These are phyloP conservation scores for Lachnellula suecica DNA, from an alignment of 2,329 filamentous ascomycete species.

Conservation along the genomic window DNA sequence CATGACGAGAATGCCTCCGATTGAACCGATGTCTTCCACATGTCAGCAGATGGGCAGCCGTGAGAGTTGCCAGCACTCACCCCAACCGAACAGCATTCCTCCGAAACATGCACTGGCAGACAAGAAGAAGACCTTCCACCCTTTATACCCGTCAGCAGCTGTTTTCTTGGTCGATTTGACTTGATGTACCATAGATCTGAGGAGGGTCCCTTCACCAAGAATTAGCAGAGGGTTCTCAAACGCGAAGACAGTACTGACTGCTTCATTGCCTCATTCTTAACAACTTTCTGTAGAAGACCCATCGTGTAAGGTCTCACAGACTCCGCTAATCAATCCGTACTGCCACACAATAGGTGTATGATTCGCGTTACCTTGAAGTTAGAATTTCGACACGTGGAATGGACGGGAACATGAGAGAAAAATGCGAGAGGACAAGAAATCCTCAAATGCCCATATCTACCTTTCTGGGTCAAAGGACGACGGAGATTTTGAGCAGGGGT, in stretches of 20 bases:
- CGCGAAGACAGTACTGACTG: slow-evolving; percentile 25
- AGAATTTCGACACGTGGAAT: too few species aligned
- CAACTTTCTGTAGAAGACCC: slow-evolving; percentile 30
- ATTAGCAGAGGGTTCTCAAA: slow-evolving; percentile 1
- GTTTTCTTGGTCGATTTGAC: neutral
- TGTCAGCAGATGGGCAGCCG: neutral
- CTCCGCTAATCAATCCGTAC: neutral
- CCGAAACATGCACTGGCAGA: slow-evolving; percentile 61
- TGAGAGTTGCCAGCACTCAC: slow-evolving; percentile 11
- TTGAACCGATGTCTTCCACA: slow-evolving; percentile 66
- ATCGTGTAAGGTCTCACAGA: slow-evolving; percentile 17
- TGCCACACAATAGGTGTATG: neutral
- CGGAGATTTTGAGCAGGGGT: neutral
- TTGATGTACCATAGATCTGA: slow-evolving; percentile 26
- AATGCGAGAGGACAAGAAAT: neutral
- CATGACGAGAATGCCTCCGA: slow-evolving; percentile 73
- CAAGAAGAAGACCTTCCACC: slow-evolving; percentile 66
- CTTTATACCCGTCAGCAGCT: slow-evolving; percentile 40
- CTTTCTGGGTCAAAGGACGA: slow-evolving; percentile 5
- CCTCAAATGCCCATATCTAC: neutral
- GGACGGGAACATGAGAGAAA: neutral
- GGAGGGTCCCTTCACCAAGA: slow-evolving; percentile 22
- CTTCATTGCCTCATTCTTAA: slow-evolving; percentile 68
- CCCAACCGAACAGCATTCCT: slow-evolving; percentile 61
- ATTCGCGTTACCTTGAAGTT: neutral